phyloP scores from a whole-genome alignment of 306 rosid species.

The Geum urbanum region DNA sequence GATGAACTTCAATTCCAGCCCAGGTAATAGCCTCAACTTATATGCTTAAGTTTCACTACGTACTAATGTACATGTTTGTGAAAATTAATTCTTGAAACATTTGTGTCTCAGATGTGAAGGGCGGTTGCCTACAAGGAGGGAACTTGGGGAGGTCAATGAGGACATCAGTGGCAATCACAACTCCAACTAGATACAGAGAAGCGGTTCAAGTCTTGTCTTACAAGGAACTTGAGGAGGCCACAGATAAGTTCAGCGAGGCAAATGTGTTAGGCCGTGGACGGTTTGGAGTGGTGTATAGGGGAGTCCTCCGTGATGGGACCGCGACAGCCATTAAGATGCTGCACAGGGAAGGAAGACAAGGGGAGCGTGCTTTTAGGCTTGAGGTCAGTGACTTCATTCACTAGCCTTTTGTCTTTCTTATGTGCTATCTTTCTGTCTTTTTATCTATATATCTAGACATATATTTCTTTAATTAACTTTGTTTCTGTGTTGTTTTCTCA shows the following conservation, averaged over 20 bases:
- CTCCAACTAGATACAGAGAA: constrained; percentile 43
- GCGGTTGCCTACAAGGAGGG: constrained; percentile 77
- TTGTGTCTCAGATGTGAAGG: constrained; percentile 60
- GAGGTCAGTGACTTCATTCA: constrained; percentile 71
- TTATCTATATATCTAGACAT: neutral
- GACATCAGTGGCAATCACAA: constrained; percentile 9
- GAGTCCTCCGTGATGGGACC: constrained; percentile 76
- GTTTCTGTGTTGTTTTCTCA: neutral
- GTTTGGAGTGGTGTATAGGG: constrained; percentile 63
- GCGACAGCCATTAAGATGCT: constrained; percentile 73
- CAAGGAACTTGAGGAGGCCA: constrained; percentile 75
- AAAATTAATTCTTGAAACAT: neutral
- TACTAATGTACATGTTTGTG: neutral
- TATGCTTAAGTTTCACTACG: neutral
- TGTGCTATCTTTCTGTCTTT: constrained; percentile 20
- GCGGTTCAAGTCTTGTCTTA: constrained; percentile 90
- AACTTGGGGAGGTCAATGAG: constrained; percentile 36
- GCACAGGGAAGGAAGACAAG: constrained; percentile 64
- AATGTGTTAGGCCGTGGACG: constrained; percentile 67
- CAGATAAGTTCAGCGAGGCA: constrained; percentile 54
- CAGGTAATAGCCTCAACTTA: constrained; percentile 44
- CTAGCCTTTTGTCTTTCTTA: constrained; percentile 29
- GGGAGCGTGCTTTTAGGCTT: constrained; percentile 91
- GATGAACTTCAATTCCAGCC: constrained; percentile 52
- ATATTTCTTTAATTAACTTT: constrained; percentile 5